Conservation (phyloP, 371 early-diverging fungal species). For the Mucor sp. region DNA sequence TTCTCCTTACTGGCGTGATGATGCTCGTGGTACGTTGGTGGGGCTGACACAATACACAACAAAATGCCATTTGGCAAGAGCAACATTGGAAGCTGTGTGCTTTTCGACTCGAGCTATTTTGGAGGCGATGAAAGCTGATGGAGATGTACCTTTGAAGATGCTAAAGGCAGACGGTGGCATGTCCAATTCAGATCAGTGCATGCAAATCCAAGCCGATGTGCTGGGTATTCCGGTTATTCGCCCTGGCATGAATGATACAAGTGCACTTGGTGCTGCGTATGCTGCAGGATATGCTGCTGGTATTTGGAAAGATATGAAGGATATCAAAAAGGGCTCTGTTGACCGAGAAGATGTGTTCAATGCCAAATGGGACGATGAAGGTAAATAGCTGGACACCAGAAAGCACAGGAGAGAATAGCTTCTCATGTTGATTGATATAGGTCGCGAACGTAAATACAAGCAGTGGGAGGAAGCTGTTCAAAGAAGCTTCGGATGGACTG, state of each 20-base stretch:
- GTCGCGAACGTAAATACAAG: conserved; percentile 60
- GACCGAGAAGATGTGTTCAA: conserved; percentile 46
- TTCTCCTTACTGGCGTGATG: conserved; percentile 95
- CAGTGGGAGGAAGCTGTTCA: conserved; percentile 86
- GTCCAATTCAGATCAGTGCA: conserved; percentile 85
- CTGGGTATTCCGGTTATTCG: conserved; percentile 71
- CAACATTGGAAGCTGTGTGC: conserved; percentile 88
- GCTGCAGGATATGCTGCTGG: conserved; percentile 89
- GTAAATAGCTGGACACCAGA: conserved; percentile 12
- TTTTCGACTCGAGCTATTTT: conserved; percentile 90
- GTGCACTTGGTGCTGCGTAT: conserved; percentile 92
- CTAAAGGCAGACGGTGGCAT: conserved; percentile 94
- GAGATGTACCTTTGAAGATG: conserved; percentile 60
- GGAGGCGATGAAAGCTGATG: conserved; percentile 82
- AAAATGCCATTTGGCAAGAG: conserved; percentile 83
- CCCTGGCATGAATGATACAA: conserved; percentile 90
- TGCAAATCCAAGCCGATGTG: conserved; percentile 93
- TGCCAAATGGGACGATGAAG: conserved; percentile 45
- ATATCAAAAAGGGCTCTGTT: conserved; percentile 31
- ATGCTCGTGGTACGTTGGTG: conserved; percentile 87
- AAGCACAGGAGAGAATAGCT: background rate
- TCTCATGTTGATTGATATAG: conserved; percentile 56
- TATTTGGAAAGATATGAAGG: conserved; percentile 62
- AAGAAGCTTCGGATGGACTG: conserved; percentile 65
- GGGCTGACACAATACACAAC: conserved; percentile 91